Percentiles rank a stretch among this genome's conserved stretches.
phyloP scores from a whole-genome alignment of 768 basidiomycete species.

The Leccinellum albellum region DNA sequence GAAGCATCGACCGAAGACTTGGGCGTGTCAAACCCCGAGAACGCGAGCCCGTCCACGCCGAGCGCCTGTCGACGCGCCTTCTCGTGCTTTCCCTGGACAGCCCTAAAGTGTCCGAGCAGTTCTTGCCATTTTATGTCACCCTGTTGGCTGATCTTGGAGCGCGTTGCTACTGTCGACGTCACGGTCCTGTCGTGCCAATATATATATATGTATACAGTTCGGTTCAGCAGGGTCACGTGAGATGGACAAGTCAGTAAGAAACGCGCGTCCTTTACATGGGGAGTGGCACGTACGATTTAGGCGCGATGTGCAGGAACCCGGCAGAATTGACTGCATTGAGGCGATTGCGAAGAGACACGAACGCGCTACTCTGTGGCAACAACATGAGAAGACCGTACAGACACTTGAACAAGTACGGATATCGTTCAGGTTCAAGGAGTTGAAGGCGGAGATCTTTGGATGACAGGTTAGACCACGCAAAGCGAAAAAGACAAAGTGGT shows the following conservation, averaged over 20 bases:
- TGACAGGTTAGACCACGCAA: not conserved
- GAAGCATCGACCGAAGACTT: conserved; percentile 21
- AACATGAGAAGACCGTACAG: conserved; percentile 97
- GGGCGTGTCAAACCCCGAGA: conserved; percentile 39
- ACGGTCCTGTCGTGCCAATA: conserved; percentile 15
- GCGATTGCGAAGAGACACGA: conserved; percentile 89
- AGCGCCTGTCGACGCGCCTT: conserved; percentile 78
- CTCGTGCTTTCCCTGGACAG: conserved; percentile 87
- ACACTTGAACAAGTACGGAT: conserved; percentile 96
- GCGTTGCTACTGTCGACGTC: conserved; percentile 39
- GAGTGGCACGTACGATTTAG: conserved; percentile 62
- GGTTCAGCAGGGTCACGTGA: conserved; percentile 14
- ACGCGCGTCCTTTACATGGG: not conserved
- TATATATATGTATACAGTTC: not conserved
- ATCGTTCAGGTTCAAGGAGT: conserved; percentile 92
- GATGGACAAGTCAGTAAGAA: not conserved
- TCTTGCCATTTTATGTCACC: conserved; percentile 99
- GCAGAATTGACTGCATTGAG: conserved; percentile 93
- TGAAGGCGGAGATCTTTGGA: conserved; percentile 78
- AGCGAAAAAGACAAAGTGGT: not conserved
- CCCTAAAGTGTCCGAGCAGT: conserved; percentile 85
- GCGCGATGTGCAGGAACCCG: conserved; percentile 87
- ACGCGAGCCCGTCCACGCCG: conserved; percentile 56
- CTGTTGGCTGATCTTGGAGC: conserved; percentile 67
- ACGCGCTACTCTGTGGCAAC: conserved; percentile 94